Base-by-base conservation (phyloP, 2,329 filamentous ascomycete genomes). In the Beauveria rudraprayagi region DNA sequence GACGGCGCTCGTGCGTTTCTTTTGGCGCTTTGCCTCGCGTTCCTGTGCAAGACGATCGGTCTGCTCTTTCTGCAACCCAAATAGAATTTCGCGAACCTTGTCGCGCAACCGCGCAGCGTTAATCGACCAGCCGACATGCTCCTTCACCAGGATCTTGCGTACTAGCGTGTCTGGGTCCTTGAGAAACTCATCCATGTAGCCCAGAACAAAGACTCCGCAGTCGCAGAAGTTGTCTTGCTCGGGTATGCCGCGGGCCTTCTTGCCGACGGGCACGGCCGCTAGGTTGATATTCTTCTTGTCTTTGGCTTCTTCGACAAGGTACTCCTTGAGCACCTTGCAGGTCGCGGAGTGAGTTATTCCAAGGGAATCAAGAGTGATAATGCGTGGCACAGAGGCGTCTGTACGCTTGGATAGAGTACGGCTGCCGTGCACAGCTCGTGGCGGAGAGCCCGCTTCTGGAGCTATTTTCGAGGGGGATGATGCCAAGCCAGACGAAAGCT, bases 311-410 rank as follows among this genome's bases (percentile, higher is more conserved):
- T 83, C 82, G 7, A 81, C 70, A 5, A 97, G 77, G 72, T 96
- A 97, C 28, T 90, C 82, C 68, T 88, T 92, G 34, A 99, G 77
- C 41, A 82, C 80, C 52, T 73, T 81, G 64, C 88, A 84, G 6
- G 91, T 89, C 1, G 78, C 75, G 1, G 82, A 78, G 66, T 92
- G 91, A 0, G 77, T 51, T 5, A 73, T 68, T n/a, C 86, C 87
- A 1, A 97, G 79, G 0, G 94, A 97, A 72, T 99, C 94, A 28
- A 97, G 82, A 0, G 91, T 91, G 65, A 97, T 86, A 64, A 97
- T 92, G 41, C 84, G 83, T 1, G 91, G 85, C 56, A 85, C 79
- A 9, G 75, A 76, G 1, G 77, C 74, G 58, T 83, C 77, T 61
- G 65, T 60, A 56, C 66, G 70, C 26, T 67, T 68, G 16, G 61